Percentiles rank a stretch among this genome's conserved stretches.
Conservation (phyloP, 139 green algal genomes). For the Closterium sp. region DNA sequence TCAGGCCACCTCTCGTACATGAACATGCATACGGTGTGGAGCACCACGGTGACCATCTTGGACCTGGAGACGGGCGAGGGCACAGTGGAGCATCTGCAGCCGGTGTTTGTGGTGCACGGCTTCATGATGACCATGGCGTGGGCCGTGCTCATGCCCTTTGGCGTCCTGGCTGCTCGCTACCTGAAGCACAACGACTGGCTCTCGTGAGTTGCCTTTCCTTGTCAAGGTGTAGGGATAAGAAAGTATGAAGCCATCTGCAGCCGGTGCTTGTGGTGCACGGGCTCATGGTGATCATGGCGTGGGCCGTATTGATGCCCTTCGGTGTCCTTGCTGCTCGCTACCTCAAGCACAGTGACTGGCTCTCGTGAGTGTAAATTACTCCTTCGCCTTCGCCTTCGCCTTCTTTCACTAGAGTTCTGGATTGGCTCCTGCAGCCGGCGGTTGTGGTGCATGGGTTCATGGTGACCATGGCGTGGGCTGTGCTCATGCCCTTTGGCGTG, state of each 20-base stretch:
- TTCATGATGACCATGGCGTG: conserved; percentile 54
- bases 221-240: conserved; percentile 10
- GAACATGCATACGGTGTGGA: conserved; percentile 41
- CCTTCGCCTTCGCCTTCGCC: too few relatives aligned
- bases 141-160: conserved; percentile 41
- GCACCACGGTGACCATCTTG: conserved; percentile 27
- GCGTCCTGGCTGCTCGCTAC: conserved; percentile 31
- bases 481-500: conserved; percentile 43
- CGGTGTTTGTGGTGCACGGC: conserved; percentile 48
- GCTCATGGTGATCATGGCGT: conserved; percentile 10
- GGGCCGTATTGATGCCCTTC: conserved; percentile 36
- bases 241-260: not conserved
- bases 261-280: not conserved
- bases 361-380: conserved; percentile 39
- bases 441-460: conserved; percentile 50
- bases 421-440: conserved; percentile 33
- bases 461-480: conserved; percentile 47
- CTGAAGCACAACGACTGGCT: conserved; percentile 38
- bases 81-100: conserved; percentile 42
- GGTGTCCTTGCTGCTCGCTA: conserved; percentile 36
- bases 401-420: too few relatives aligned
- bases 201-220: conserved; percentile 17
- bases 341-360: conserved; percentile 25
- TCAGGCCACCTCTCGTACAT: conserved; percentile 22
- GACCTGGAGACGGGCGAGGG: conserved; percentile 30